phyloP scores from a whole-genome alignment of 345 rosid genomes.

The Noccaea caerulescens region DNA sequence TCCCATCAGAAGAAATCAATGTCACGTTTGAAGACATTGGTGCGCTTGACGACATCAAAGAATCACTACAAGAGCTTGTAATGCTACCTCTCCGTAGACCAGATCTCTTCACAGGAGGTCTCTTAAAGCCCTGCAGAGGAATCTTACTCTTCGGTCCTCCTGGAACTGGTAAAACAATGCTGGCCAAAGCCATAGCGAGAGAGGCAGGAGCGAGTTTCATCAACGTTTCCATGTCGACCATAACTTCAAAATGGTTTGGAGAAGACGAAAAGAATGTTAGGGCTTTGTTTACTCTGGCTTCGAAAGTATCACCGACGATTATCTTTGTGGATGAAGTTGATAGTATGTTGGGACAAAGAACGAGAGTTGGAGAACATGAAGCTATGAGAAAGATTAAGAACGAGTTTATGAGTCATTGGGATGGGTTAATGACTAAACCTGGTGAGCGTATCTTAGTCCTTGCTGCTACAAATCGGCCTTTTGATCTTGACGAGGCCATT shows the following conservation, averaged over 20 bases:
- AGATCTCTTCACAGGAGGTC: conserved; percentile 85
- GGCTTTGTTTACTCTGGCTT: conserved; percentile 87
- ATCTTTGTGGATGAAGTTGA: conserved; percentile 96
- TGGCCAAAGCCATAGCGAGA: conserved; percentile 94
- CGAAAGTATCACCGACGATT: conserved; percentile 90
- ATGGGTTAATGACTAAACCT: conserved; percentile 74
- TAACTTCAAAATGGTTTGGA: conserved; percentile 97
- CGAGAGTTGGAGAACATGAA: conserved; percentile 93
- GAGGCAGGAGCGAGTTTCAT: conserved; percentile 98
- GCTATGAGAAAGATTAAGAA: conserved; percentile 86
- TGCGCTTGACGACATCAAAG: conserved; percentile 85
- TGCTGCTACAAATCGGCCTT: conserved; percentile 96
- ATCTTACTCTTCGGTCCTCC: conserved; percentile 98
- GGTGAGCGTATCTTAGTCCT: conserved; percentile 90
- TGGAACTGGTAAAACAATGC: conserved; percentile 97
- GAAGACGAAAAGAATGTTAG: conserved; percentile 98
- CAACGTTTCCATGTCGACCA: conserved; percentile 93
- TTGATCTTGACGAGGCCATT: conserved; percentile 94
- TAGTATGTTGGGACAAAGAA: conserved; percentile 96
- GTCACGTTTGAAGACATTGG: conserved; percentile 86
- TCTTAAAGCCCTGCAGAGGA: conserved; percentile 91
- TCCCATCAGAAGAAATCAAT: conserved; percentile 74
- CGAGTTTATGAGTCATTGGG: conserved; percentile 96
- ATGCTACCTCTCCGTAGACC: conserved; percentile 97
- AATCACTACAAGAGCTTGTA: conserved; percentile 90